A percentile compares a stretch with the other conserved stretches of the same genome.
Conservation (phyloP, 2,329 filamentous ascomycete genomes). For the Colletotrichum eleusines region DNA sequence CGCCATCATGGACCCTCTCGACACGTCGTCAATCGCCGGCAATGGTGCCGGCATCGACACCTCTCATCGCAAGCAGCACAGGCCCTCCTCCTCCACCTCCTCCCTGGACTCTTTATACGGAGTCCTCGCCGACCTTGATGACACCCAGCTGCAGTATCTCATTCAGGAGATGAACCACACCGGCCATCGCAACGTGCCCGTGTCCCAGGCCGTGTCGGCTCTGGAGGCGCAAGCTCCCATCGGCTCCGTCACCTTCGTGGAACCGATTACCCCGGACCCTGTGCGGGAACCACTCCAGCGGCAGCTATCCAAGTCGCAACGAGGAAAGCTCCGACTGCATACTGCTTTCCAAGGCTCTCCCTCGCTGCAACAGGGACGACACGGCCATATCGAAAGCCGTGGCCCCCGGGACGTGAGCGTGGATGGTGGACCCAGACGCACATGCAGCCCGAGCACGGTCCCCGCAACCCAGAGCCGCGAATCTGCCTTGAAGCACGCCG, state of each 20-base stretch:
- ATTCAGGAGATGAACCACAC: slow-evolving; percentile 42
- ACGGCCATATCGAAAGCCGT: neutral
- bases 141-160: slow-evolving; percentile 39
- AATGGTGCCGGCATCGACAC: neutral
- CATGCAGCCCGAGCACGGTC: neutral
- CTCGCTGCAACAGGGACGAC: slow-evolving; percentile 15
- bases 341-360: slow-evolving; percentile 28
- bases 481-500: neutral
- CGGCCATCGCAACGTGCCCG: slow-evolving; percentile 36
- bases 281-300: slow-evolving; percentile 15
- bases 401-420: neutral
- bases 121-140: slow-evolving; percentile 39
- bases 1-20: neutral
- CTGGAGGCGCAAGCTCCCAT: slow-evolving; percentile 19
- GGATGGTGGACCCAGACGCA: slow-evolving; percentile 2
- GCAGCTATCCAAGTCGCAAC: slow-evolving; percentile 35
- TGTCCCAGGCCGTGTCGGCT: slow-evolving; percentile 35
- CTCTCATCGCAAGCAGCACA: slow-evolving; percentile 17
- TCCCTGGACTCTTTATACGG: slow-evolving; percentile 36
- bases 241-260: neutral
- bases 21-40: slow-evolving; percentile 1
- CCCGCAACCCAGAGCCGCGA: neutral
- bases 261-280: too few species aligned
- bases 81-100: slow-evolving; percentile 22
- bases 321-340: slow-evolving; percentile 29